Conservation (phyloP, 805 yeast species). For the Spathaspora sp. region DNA sequence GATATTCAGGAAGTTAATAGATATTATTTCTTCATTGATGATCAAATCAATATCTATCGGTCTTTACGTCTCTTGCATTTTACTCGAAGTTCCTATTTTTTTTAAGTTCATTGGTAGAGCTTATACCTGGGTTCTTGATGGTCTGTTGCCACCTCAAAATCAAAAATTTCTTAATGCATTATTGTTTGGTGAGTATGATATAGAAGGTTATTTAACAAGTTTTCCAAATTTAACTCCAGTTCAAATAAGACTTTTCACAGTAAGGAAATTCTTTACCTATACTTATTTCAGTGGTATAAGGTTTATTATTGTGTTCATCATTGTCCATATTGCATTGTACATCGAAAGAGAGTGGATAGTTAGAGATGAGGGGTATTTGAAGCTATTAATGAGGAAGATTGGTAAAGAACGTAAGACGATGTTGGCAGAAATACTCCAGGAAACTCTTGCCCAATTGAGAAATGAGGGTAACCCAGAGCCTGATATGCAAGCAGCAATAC, state of each 20-base stretch:
- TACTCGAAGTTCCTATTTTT: slow-evolving; percentile 54
- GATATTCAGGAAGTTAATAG: slow-evolving; percentile 38
- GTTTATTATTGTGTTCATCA: slow-evolving; percentile 37
- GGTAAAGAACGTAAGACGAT: slow-evolving; percentile 52
- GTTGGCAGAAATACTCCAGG: slow-evolving; percentile 34
- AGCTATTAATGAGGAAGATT: slow-evolving; percentile 53
- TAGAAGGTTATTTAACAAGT: slow-evolving; percentile 3
- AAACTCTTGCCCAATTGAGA: slow-evolving; percentile 21
- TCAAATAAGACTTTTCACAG: slow-evolving; percentile 14
- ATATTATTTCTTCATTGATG: slow-evolving; percentile 11
- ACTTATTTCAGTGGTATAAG: slow-evolving; percentile 36
- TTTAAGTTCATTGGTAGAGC: slow-evolving; percentile 55
- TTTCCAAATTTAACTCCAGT: slow-evolving; percentile 3
- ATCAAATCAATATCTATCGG: slow-evolving; percentile 19
- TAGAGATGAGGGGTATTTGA: slow-evolving; percentile 64
- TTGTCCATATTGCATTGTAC: slow-evolving; percentile 45
- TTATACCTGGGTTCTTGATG: slow-evolving; percentile 55
- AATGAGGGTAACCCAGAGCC: slow-evolving; percentile 17
- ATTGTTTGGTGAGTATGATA: slow-evolving; percentile 34
- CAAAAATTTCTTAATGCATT: slow-evolving; percentile 27
- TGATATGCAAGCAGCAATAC: slow-evolving; percentile 19
- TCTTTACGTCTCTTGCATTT: slow-evolving; percentile 39
- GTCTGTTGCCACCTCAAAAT: slow-evolving; percentile 38
- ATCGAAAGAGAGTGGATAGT: slow-evolving; percentile 69
- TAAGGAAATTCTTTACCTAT: slow-evolving; percentile 20